Evolutionary conservation across 805 yeast genomes (phyloP).

Genomic region (Zygosaccharomyces bisporus): DNA sequence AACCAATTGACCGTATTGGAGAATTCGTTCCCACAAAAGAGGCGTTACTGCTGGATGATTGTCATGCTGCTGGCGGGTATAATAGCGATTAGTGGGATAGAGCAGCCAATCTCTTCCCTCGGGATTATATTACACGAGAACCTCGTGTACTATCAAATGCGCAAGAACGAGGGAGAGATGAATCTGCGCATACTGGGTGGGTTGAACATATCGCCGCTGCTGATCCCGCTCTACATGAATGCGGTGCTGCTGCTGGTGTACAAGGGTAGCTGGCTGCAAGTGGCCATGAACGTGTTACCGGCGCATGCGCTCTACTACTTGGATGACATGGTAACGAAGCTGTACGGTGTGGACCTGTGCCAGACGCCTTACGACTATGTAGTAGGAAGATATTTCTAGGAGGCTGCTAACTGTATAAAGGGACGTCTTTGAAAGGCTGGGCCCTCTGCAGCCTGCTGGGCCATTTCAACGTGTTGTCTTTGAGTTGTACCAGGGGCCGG

Average conservation of each 20-base stretch:
- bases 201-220: constrained; percentile 20
- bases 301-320: constrained; percentile 30
- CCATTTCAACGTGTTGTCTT: constrained; percentile 25
- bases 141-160: constrained; percentile 26
- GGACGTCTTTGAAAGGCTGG: constrained; percentile 14
- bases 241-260: constrained; percentile 22
- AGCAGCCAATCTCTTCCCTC: constrained; percentile 29
- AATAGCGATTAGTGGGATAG: constrained; percentile 23
- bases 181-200: constrained; percentile 26
- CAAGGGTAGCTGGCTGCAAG: constrained; percentile 19
- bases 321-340: constrained; percentile 26
- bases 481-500: constrained; percentile 21
- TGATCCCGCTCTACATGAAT: constrained; percentile 26
- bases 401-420: constrained; percentile 18
- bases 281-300: constrained; percentile 29
- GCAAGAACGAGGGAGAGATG: constrained; percentile 19
- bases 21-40: constrained; percentile 23
- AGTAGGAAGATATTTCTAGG: constrained; percentile 1
- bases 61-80: constrained; percentile 18
- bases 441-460: constrained; percentile 14
- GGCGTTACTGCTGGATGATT: constrained; percentile 30
- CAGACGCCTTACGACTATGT: constrained; percentile 27
- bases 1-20: constrained; percentile 28
- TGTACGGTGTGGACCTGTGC: constrained; percentile 29
- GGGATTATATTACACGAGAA: constrained; percentile 30